phyloP scores from a whole-genome alignment of 441 rosid species.

The Breynia disticha region DNA sequence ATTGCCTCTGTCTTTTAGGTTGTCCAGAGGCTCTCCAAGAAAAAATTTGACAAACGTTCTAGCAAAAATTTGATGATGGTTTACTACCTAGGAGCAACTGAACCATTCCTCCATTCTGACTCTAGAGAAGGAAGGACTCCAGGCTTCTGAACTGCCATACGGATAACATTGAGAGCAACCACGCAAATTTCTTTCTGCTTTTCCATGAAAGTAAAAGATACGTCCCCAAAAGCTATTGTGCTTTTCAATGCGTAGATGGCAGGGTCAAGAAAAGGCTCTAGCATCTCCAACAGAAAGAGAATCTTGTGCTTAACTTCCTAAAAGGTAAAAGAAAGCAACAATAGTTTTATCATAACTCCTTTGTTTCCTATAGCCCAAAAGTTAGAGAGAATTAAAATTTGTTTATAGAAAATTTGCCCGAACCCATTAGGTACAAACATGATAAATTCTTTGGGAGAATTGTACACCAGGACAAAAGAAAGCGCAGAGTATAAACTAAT shows the following conservation, averaged over 20 bases:
- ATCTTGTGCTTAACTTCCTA: constrained; percentile 81
- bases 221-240: constrained; percentile 57
- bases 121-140: constrained; percentile 78
- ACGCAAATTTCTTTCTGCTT: constrained; percentile 53
- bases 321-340: constrained; percentile 16
- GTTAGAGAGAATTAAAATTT: too few species aligned
- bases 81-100: constrained; percentile 75
- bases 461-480: too few species aligned
- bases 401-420: not conserved
- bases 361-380: too few species aligned
- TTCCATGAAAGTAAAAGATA: constrained; percentile 39
- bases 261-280: constrained; percentile 81
- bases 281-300: constrained; percentile 81
- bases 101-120: constrained; percentile 75
- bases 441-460: too few species aligned
- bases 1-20: not conserved
- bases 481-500: not conserved
- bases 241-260: constrained; percentile 45
- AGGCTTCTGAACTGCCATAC: constrained; percentile 59
- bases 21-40: too few species aligned
- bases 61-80: constrained; percentile 8
- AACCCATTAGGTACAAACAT: too few species aligned
- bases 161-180: constrained; percentile 59
- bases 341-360: not conserved
- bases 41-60: constrained; percentile 1